Base-by-base conservation (phyloP, 768 basidiomycete genomes). In the Termitomyces sp. region DNA sequence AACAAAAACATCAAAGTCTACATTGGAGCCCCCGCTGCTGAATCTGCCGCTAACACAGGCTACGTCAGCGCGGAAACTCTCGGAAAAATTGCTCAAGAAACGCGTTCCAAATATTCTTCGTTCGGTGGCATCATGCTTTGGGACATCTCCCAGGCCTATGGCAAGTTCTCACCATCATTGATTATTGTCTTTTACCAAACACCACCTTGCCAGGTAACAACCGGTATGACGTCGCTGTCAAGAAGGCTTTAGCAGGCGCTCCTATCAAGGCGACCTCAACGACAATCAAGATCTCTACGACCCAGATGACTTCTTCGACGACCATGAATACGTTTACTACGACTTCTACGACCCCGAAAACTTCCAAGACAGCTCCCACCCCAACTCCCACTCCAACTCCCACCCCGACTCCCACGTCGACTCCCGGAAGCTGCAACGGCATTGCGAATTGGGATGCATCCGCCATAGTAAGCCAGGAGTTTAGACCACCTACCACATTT, bases 91-190 rank as follows among this genome's bases (percentile, higher is more conserved):
- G 77, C 80, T 7, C 68, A 71, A 38, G 65, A 76, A 62, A 84
- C 81, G 69, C 78, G 81, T 30, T 69, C 74, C 38, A 78, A 79
- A 58, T 86, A 81, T 69, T 80, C 84, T 10, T 84, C 83, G 3
- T 86, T 86, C 61, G 83, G 85, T 13, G 84, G 84, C 9, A 78
- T 85, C n/a, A 78, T 80, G 79, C 61, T 81, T 12, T 81, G 80
- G 79, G 78, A 80, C 65, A 73, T 69, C 45, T 77, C 75, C 5
- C 77, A 79, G 62, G 76, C 77, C 24, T 72, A 73, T 56, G 80
- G 78, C 76, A 56, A 73, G 73, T 59, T 71, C 69, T 14, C 16
- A 12, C n/a, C 22, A 20, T 42, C 7, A 28, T 16, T 42, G 45
- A 5, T 13, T 32, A 30, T 36, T 14, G 9, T 20, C 16, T 26